A percentile compares a stretch with the other conserved stretches of the same genome.
Conservation (phyloP, 2,329 filamentous ascomycete species). For the Penicillium sp. region DNA sequence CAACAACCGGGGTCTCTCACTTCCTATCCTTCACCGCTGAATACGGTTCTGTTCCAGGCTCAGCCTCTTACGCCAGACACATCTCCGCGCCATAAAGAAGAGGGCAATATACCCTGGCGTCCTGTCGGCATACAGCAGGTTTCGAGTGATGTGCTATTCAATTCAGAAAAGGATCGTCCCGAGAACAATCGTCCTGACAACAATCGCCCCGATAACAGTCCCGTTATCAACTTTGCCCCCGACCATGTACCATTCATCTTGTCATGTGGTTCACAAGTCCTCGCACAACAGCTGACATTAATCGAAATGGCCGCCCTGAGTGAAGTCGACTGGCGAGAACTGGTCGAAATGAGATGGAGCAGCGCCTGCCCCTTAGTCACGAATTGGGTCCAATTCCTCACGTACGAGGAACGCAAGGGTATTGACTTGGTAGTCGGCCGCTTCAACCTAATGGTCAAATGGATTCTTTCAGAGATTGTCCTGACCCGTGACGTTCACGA, state of each 20-base stretch:
- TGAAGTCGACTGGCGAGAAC: constrained; percentile 66
- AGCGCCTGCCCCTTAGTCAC: constrained; percentile 52
- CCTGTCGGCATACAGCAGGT: constrained; percentile 29
- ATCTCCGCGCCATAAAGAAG: constrained; percentile 35
- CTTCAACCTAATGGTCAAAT: constrained; percentile 67
- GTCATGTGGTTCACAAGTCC: constrained; percentile 59
- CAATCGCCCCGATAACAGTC: constrained; percentile 16
- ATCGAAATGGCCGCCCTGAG: constrained; percentile 65
- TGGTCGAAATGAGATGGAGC: constrained; percentile 64
- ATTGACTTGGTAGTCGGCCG: constrained; percentile 65
- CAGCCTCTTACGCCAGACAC: constrained; percentile 46
- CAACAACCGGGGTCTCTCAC: constrained; percentile 39
- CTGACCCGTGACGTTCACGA: constrained; percentile 59
- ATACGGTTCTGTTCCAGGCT: constrained; percentile 34
- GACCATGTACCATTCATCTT: constrained; percentile 62
- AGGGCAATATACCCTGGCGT: constrained; percentile 17
- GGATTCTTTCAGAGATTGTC: constrained; percentile 62
- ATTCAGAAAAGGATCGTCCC: constrained; percentile 30
- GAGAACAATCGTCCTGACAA: constrained; percentile 12
- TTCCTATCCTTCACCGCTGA: constrained; percentile 33
- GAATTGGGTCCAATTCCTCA: constrained; percentile 63
- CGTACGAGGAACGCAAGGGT: constrained; percentile 54
- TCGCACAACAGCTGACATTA: constrained; percentile 64
- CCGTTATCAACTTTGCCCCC: constrained; percentile 16
- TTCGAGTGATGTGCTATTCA: constrained; percentile 35